A percentile compares a stretch with the other conserved stretches of the same genome.
Conservation (phyloP, 2,329 filamentous ascomycete genomes). For the Aspergillus terreus region DNA sequence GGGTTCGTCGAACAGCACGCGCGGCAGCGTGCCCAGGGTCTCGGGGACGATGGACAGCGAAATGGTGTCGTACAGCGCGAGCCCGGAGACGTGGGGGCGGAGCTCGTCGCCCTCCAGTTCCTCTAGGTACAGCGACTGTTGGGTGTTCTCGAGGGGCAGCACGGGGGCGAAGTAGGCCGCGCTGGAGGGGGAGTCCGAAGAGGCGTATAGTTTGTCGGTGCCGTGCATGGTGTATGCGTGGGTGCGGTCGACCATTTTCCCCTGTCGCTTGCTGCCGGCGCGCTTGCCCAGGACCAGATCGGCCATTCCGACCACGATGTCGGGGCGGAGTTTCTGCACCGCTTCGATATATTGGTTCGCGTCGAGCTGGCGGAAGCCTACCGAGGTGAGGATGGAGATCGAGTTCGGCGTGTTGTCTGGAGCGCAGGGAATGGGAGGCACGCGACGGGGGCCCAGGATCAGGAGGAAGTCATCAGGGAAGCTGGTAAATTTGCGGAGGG, state of each 20-base stretch:
- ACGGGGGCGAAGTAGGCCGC: constrained; percentile 63
- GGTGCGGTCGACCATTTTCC: constrained; percentile 82
- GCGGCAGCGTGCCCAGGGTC: constrained; percentile 61
- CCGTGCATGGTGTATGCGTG: constrained; percentile 75
- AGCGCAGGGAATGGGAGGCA: constrained; percentile 70
- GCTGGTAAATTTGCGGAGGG: constrained; percentile 73
- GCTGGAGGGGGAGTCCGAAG: constrained; percentile 24
- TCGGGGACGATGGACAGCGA: constrained; percentile 65
- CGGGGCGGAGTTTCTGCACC: constrained; percentile 64
- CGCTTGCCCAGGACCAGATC: constrained; percentile 63
- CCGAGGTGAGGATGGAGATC: constrained; percentile 78
- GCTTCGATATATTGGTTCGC: constrained; percentile 66
- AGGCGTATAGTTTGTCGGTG: constrained; percentile 45
- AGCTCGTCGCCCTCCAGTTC: constrained; percentile 62
- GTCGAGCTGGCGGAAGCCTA: constrained; percentile 72
- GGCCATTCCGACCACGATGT: constrained; percentile 74
- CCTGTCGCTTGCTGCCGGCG: constrained; percentile 67
- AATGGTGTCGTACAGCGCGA: constrained; percentile 75
- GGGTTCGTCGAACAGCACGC: constrained; percentile 69
- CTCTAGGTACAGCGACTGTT: constrained; percentile 77
- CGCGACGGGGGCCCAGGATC: constrained; percentile 72
- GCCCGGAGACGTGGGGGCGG: constrained; percentile 55
- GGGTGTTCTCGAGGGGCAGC: constrained; percentile 68
- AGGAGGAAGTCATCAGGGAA: constrained; percentile 63
- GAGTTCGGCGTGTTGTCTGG: constrained; percentile 64